Conservation (phyloP, 1,284 basidiomycete species). For the Trametes polyzona region DNA sequence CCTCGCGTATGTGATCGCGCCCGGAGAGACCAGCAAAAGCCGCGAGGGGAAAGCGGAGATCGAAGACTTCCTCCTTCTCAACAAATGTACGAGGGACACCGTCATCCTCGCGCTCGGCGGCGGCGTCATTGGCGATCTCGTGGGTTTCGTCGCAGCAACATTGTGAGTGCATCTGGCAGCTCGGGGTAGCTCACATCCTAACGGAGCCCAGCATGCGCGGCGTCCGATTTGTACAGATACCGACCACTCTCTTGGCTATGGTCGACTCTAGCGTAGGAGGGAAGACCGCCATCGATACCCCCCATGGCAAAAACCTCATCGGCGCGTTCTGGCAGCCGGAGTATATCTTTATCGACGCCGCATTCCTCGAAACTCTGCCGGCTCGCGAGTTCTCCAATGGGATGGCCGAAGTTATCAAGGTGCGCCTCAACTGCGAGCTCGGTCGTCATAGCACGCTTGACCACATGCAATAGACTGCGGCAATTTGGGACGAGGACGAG, state of each 20-base stretch:
- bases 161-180: constrained; percentile 66
- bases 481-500: constrained; percentile 91
- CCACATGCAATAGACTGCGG: constrained; percentile 78
- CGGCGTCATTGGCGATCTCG: constrained; percentile 95
- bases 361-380: constrained; percentile 94
- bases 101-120: constrained; percentile 94
- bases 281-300: constrained; percentile 98
- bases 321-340: constrained; percentile 99
- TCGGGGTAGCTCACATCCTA: background rate
- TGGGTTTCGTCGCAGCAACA: constrained; percentile 97
- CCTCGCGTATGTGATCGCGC: constrained; percentile 80
- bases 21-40: constrained; percentile 93
- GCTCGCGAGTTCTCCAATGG: constrained; percentile 95
- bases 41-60: constrained; percentile 91
- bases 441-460: background rate
- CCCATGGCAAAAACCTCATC: constrained; percentile 96
- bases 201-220: constrained; percentile 72
- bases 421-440: constrained; percentile 38
- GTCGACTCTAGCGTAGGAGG: constrained; percentile 98
- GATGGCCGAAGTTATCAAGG: constrained; percentile 99
- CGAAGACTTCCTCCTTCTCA: constrained; percentile 91
- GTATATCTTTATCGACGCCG: constrained; percentile 97
- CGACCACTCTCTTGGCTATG: constrained; percentile 97
- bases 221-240: constrained; percentile 93
- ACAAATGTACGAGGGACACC: constrained; percentile 92